phyloP scores from a whole-genome alignment of 768 basidiomycete genomes.

The Lactarius trivialis region DNA sequence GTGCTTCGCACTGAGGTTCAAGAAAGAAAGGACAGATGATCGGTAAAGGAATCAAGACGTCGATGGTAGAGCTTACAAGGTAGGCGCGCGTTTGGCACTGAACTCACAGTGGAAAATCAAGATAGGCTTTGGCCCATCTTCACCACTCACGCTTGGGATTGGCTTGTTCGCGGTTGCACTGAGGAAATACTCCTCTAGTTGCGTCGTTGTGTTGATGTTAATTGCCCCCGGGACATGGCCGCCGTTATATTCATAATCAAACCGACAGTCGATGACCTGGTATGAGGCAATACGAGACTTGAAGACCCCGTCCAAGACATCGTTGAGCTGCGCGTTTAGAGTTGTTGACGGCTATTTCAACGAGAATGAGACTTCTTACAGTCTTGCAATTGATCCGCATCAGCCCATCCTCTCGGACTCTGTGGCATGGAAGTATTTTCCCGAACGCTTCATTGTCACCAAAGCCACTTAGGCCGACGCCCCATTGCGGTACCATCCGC shows the following conservation, averaged over 20 bases:
- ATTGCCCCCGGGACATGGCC: slow-evolving; percentile 90
- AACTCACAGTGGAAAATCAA: slow-evolving; percentile 98
- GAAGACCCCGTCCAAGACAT: slow-evolving; percentile 71
- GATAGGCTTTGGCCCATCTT: slow-evolving; percentile 67
- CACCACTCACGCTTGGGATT: slow-evolving; percentile 66
- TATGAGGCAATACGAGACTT: slow-evolving; percentile 56
- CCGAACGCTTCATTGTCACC: slow-evolving; percentile 90
- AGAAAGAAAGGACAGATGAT: neutral
- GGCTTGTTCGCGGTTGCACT: slow-evolving; percentile 49
- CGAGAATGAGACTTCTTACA: slow-evolving; percentile 40
- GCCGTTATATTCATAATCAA: slow-evolving; percentile 92
- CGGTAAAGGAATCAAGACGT: neutral
- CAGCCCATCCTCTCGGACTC: slow-evolving; percentile 89
- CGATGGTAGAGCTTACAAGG: slow-evolving; percentile 60
- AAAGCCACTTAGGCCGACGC: slow-evolving; percentile 72
- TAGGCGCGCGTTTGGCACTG: slow-evolving; percentile 90
- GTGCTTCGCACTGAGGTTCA: slow-evolving; percentile 71
- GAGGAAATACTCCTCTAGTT: slow-evolving; percentile 78
- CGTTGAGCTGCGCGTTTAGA: slow-evolving; percentile 52
- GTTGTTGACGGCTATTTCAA: slow-evolving; percentile 4
- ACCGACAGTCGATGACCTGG: slow-evolving; percentile 91
- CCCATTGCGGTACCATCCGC: slow-evolving; percentile 31
- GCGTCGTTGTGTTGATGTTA: slow-evolving; percentile 78
- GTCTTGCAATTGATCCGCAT: slow-evolving; percentile 83
- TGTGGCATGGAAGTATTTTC: slow-evolving; percentile 90